Evolutionary conservation across 2,329 filamentous ascomycete species (phyloP).

Genomic region (Fusarium mangiferae): DNA sequence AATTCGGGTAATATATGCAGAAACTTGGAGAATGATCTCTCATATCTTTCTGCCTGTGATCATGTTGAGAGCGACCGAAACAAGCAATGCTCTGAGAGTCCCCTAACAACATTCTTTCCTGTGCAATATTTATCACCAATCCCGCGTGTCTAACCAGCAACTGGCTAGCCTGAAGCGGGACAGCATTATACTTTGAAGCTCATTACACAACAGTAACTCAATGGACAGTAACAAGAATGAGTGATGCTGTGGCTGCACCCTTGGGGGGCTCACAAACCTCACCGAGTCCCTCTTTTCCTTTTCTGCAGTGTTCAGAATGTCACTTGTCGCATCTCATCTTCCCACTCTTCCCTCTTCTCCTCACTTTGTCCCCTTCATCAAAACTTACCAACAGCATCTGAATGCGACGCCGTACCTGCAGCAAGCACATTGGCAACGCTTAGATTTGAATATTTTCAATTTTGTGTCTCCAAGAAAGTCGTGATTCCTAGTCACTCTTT

Average conservation of each 20-base stretch:
- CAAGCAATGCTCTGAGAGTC: background rate
- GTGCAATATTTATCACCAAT: background rate
- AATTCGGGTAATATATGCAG: background rate
- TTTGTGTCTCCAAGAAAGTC: background rate
- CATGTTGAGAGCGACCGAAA: background rate
- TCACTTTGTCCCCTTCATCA: constrained; percentile 6
- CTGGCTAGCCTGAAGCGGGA: constrained; percentile 9
- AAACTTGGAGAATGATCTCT: background rate
- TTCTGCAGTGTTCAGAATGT: constrained; percentile 10
- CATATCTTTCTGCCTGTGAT: background rate
- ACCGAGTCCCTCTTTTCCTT: background rate
- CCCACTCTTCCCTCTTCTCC: background rate
- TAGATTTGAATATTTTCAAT: background rate
- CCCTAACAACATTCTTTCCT: background rate
- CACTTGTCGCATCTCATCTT: constrained; percentile 26
- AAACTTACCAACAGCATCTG: constrained; percentile 21
- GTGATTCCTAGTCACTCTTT: background rate
- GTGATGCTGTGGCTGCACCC: constrained; percentile 38
- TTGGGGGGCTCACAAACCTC: constrained; percentile 5
- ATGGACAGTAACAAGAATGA: constrained; percentile 7
- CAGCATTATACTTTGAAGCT: constrained; percentile 3
- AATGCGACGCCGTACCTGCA: constrained; percentile 37
- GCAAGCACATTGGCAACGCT: constrained; percentile 27
- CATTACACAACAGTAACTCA: constrained; percentile 27
- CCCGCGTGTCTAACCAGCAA: background rate